Percentiles rank a stretch among this genome's conserved stretches.
These are phyloP conservation scores for Lenzites betulinus DNA, from an alignment of 768 basidiomycete species.

Conservation along the genomic window DNA sequence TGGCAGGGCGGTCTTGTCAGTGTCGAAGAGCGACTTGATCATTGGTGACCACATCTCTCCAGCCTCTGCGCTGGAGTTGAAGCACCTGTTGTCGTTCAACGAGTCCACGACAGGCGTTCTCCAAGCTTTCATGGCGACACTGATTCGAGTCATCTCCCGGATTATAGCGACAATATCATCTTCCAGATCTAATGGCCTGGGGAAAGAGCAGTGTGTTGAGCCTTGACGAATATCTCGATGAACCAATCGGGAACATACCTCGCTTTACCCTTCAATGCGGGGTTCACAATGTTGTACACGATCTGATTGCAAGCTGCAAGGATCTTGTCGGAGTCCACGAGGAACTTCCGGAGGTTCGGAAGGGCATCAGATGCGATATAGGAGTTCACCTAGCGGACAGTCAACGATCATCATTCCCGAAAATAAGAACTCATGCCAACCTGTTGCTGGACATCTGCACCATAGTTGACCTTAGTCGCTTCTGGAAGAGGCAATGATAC, in stretches of 20 bases:
- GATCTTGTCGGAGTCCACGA: conserved; percentile 85
- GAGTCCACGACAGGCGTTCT: conserved; percentile 75
- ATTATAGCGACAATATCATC: conserved; percentile 64
- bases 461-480: conserved; percentile 30
- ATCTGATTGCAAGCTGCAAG: conserved; percentile 79
- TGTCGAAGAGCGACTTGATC: conserved; percentile 77
- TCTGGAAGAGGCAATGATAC: conserved; percentile 41
- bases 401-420: too few species aligned
- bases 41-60: conserved; percentile 74
- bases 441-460: conserved; percentile 37
- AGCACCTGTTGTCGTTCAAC: conserved; percentile 84
- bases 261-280: conserved; percentile 75
- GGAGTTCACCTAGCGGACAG: conserved; percentile 54
- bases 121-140: conserved; percentile 84
- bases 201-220: background rate
- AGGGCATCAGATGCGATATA: conserved; percentile 72
- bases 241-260: conserved; percentile 46
- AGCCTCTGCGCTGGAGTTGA: conserved; percentile 65
- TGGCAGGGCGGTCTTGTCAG: conserved; percentile 81
- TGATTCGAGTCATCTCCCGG: conserved; percentile 75
- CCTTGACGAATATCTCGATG: background rate
- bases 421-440: too few species aligned
- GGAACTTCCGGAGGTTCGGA: conserved; percentile 74
- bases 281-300: conserved; percentile 79
- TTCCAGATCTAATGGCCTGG: conserved; percentile 80